These are phyloP conservation scores for Rhododendron williamsianum DNA, from an alignment of 148 eudicot species.

Conservation along the genomic window DNA sequence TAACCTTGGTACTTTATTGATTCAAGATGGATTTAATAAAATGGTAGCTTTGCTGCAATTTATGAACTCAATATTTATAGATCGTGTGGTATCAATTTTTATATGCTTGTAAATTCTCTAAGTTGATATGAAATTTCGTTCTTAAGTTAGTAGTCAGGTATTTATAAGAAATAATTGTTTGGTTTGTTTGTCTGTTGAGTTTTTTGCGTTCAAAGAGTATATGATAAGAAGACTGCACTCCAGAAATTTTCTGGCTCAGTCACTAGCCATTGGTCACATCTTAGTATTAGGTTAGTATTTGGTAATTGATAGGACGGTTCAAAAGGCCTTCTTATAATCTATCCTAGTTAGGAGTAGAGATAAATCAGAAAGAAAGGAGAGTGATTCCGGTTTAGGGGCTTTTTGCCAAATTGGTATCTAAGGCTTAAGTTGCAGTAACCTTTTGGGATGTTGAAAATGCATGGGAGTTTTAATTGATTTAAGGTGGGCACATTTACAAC, in stretches of 20 bases:
- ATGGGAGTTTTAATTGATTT: not conserved
- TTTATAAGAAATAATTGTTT: not conserved
- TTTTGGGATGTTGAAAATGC: not conserved
- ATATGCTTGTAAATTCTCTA: not conserved
- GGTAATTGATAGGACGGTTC: not conserved
- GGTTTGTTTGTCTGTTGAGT: not conserved
- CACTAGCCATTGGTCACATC: conserved; percentile 30
- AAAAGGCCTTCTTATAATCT: not conserved
- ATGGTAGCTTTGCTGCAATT: not conserved
- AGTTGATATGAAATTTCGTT: not conserved
- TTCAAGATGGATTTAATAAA: not conserved
- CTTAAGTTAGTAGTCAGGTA: not conserved
- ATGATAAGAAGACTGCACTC: not conserved
- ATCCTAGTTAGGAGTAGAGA: not conserved
- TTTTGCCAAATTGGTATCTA: not conserved
- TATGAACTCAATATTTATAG: not conserved
- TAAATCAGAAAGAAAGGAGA: not conserved
- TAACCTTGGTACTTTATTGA: not conserved
- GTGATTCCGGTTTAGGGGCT: not conserved
- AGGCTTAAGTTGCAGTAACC: not conserved
- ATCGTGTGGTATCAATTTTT: not conserved
- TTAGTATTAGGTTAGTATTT: not conserved
- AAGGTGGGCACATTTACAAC: not conserved
- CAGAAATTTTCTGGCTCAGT: conserved; percentile 31
- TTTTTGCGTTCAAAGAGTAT: not conserved